Conservation (phyloP, 306 rosid species). For the Rosa lucieae region DNA sequence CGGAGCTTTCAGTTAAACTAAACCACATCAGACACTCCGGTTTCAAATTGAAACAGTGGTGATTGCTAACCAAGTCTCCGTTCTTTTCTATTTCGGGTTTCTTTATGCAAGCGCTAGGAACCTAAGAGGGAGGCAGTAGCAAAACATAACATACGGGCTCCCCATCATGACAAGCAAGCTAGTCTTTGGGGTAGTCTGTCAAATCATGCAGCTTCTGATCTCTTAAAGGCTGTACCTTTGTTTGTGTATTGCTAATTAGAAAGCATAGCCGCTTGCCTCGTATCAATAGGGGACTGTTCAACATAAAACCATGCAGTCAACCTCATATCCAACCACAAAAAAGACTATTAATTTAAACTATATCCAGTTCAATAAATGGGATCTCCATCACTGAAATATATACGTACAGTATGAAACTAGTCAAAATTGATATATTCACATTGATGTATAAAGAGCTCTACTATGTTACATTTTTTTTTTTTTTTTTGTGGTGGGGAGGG, state of each 20-base stretch:
- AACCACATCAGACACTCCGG: neutral
- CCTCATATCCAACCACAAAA: neutral
- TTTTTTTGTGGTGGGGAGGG: neutral
- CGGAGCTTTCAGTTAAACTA: neutral
- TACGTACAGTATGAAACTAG: neutral
- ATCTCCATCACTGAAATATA: neutral
- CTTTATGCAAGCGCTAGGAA: neutral
- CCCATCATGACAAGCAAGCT: neutral
- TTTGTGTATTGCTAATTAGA: neutral
- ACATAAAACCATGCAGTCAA: neutral
- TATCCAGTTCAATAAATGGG: neutral
- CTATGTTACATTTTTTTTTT: neutral
- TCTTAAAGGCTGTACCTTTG: neutral
- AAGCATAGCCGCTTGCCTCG: neutral
- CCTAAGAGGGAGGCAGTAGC: neutral
- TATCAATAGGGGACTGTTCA: neutral
- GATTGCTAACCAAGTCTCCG: neutral
- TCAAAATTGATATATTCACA: conserved; percentile 19
- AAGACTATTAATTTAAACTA: neutral
- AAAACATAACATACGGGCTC: neutral
- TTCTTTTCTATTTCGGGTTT: neutral
- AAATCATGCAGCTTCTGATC: no score
- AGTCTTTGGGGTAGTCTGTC: no score
- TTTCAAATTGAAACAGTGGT: neutral
- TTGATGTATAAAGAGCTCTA: conserved; percentile 1